A percentile compares a stretch with the other conserved stretches of the same genome.
These are phyloP conservation scores for Lachnum nothofagi DNA, from an alignment of 2,329 filamentous ascomycete species.

Conservation along the genomic window DNA sequence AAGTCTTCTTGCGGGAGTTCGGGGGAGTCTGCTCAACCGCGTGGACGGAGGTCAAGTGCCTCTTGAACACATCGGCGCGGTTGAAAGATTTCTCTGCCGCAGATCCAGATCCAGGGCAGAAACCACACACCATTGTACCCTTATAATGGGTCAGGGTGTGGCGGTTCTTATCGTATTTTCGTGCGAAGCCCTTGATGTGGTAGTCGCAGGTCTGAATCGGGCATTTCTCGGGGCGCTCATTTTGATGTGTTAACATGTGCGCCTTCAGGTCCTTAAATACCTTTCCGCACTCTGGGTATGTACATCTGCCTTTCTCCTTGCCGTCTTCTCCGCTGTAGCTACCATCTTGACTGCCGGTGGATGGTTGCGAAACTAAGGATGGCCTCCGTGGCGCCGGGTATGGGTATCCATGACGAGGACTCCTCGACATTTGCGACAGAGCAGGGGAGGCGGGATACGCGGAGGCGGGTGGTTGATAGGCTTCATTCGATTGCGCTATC, in stretches of 20 bases:
- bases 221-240: slow-evolving; percentile 91
- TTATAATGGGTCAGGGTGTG: slow-evolving; percentile 97
- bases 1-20: slow-evolving; percentile 72
- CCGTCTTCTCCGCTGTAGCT: slow-evolving; percentile 32
- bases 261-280: slow-evolving; percentile 66
- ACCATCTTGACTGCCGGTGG: slow-evolving; percentile 29
- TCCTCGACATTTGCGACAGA: slow-evolving; percentile 29
- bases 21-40: slow-evolving; percentile 90
- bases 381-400: slow-evolving; percentile 27
- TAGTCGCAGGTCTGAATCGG: slow-evolving; percentile 92
- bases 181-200: slow-evolving; percentile 85
- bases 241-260: slow-evolving; percentile 94
- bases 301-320: slow-evolving; percentile 41
- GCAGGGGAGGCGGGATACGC: slow-evolving; percentile 31
- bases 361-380: slow-evolving; percentile 28
- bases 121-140: slow-evolving; percentile 95
- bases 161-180: slow-evolving; percentile 97
- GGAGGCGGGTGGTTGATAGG: slow-evolving; percentile 28
- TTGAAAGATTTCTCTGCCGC: slow-evolving; percentile 93
- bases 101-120: slow-evolving; percentile 84
- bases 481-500: slow-evolving; percentile 23
- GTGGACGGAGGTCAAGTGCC: slow-evolving; percentile 88
- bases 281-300: slow-evolving; percentile 53
- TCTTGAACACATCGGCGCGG: slow-evolving; percentile 93
- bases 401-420: slow-evolving; percentile 29